Conservation (phyloP, 2,329 filamentous ascomycete species). For the Ophiostoma novo-ulmi region DNA sequence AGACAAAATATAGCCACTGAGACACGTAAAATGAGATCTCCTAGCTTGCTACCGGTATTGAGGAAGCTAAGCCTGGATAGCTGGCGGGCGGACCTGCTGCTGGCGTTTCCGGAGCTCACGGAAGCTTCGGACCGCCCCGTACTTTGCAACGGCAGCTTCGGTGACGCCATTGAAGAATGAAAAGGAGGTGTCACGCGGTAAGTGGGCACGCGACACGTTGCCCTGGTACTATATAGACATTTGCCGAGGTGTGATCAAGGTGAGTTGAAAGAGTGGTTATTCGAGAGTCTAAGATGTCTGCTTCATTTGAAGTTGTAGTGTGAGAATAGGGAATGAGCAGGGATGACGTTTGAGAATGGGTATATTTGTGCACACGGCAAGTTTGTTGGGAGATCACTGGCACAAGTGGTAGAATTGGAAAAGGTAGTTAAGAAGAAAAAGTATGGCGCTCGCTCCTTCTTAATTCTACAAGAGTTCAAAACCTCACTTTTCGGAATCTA, state of each 20-base stretch:
- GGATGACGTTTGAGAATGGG: conserved; percentile 9
- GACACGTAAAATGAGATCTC: conserved; percentile 15
- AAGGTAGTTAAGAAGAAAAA: background rate
- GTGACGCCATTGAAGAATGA: conserved; percentile 2
- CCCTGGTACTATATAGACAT: conserved; percentile 3
- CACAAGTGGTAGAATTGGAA: background rate
- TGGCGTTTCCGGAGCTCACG: background rate
- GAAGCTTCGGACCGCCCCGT: background rate
- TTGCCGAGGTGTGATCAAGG: conserved; percentile 1
- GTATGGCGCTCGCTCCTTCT: background rate
- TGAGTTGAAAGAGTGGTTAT: background rate
- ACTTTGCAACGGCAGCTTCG: conserved; percentile 8
- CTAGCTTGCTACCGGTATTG: conserved; percentile 8
- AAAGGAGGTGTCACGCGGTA: background rate
- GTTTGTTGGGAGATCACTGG: conserved; percentile 2
- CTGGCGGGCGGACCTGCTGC: background rate
- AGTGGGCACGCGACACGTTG: conserved; percentile 11
- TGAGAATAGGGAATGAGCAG: background rate
- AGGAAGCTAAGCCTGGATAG: background rate
- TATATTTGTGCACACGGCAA: background rate
- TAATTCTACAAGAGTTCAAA: background rate
- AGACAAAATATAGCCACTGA: conserved; percentile 17
- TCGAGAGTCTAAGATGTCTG: background rate
- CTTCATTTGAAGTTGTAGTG: background rate
- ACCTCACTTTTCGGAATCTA: background rate